Evolutionary conservation across 2,329 filamentous ascomycete genomes (phyloP).

Genomic region (Ascochyta fabae): DNA sequence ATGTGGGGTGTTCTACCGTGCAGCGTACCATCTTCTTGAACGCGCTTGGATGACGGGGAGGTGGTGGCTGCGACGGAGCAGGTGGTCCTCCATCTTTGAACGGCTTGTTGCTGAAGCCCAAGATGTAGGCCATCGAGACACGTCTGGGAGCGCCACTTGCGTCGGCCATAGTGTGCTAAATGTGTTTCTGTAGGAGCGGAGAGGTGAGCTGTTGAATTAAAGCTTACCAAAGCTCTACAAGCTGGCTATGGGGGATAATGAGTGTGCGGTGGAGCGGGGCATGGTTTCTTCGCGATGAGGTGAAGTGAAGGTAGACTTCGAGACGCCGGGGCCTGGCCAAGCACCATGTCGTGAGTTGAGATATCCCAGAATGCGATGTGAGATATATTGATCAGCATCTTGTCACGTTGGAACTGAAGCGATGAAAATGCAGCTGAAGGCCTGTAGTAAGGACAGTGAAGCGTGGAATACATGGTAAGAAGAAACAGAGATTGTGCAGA

Average conservation of each 20-base stretch:
- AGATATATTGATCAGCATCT: no score
- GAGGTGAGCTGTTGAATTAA: not conserved
- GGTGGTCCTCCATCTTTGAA: constrained; percentile 34
- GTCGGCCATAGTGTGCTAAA: constrained; percentile 20
- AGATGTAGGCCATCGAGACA: constrained; percentile 36
- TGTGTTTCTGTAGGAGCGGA: not conserved
- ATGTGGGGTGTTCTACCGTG: rapidly evolving
- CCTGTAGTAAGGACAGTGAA: no score
- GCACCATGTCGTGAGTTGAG: no score
- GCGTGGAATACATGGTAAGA: no score
- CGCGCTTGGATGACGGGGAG: constrained; percentile 8
- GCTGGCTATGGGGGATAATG: not conserved
- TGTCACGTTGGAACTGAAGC: no score
- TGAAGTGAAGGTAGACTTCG: not conserved
- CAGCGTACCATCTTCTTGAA: constrained; percentile 24
- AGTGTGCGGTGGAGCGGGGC: constrained; percentile 14
- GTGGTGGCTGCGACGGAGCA: constrained; percentile 14
- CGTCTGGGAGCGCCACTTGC: constrained; percentile 18
- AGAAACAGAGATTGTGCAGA: no score
- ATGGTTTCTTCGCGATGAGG: not conserved
- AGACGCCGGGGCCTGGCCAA: not conserved
- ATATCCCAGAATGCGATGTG: no score
- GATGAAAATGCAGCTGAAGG: no score
- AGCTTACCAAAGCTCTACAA: not conserved
- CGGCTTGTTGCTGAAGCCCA: constrained; percentile 40